These are phyloP conservation scores for Apiotrichum domesticum DNA, from an alignment of 1,284 basidiomycete genomes.

Conservation along the genomic window DNA sequence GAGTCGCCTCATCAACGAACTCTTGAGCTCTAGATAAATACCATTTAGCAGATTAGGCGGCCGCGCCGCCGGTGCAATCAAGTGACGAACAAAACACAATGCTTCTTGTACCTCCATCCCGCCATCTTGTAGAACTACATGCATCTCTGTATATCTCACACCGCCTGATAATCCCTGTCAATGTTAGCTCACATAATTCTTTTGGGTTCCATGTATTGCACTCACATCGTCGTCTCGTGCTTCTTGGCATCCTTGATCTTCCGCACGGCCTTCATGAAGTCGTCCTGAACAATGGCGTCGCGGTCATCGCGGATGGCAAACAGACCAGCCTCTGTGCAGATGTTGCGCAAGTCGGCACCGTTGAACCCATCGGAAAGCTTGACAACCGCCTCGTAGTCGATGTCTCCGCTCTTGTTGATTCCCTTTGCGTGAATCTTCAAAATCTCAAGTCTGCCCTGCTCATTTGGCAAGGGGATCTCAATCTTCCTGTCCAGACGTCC, in stretches of 20 bases:
- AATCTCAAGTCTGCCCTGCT: constrained; percentile 89
- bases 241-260: constrained; percentile 96
- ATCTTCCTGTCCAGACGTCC: constrained; percentile 97
- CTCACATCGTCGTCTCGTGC: constrained; percentile 58
- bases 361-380: constrained; percentile 94
- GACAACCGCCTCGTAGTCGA: constrained; percentile 94
- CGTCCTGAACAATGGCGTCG: constrained; percentile 87
- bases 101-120: background rate
- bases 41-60: background rate
- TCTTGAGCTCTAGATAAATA: constrained; percentile 10
- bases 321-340: constrained; percentile 98
- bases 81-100: background rate
- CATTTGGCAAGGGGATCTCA: constrained; percentile 95
- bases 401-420: constrained; percentile 90
- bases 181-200: background rate
- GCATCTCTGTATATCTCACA: constrained; percentile 13
- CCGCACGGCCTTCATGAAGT: constrained; percentile 94
- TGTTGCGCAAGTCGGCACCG: constrained; percentile 91
- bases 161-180: constrained; percentile 33
- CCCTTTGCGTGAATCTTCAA: constrained; percentile 94
- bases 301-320: constrained; percentile 96
- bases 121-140: constrained; percentile 2
- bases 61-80: no score
- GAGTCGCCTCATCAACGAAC: constrained; percentile 26
- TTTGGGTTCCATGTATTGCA: background rate